Conservation (phyloP, 352 stramenopile species). For the Phytophthora pistaciae region DNA sequence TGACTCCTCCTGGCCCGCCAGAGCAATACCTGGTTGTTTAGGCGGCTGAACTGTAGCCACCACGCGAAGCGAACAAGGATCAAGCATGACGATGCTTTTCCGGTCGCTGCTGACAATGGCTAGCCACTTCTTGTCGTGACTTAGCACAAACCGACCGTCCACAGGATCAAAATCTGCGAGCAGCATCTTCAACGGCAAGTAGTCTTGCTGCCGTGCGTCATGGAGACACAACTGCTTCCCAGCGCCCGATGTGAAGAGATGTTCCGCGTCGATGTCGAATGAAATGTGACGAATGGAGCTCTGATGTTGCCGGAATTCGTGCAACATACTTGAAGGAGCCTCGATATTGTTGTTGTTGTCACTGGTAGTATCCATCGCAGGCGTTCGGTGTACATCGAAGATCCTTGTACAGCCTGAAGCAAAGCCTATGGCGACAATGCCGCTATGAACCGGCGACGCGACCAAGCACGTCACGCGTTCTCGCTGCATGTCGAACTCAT, state of each 20-base stretch:
- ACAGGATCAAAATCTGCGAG: conserved; percentile 50
- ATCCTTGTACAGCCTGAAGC: conserved; percentile 83
- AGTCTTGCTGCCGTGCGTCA: conserved; percentile 52
- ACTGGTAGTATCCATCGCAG: neutral
- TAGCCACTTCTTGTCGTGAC: conserved; percentile 49
- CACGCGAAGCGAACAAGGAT: conserved; percentile 49
- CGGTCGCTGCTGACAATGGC: conserved; percentile 41
- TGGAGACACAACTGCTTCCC: conserved; percentile 81
- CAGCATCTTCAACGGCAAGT: conserved; percentile 77
- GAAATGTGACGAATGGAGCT: conserved; percentile 67
- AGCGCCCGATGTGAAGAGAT: conserved; percentile 58
- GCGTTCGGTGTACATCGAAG: conserved; percentile 69
- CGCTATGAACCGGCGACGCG: conserved; percentile 45
- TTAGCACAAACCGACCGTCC: conserved; percentile 47
- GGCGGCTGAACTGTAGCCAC: conserved; percentile 48
- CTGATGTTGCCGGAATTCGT: conserved; percentile 90
- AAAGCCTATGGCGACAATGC: conserved; percentile 82
- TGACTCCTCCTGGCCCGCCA: conserved; percentile 16
- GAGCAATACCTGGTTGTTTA: conserved; percentile 6
- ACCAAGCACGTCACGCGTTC: conserved; percentile 71
- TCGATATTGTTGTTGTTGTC: conserved; percentile 4
- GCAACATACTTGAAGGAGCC: conserved; percentile 44
- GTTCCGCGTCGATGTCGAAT: conserved; percentile 53
- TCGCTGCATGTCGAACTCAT: conserved; percentile 85
- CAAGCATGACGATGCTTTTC: conserved; percentile 44